A percentile compares a stretch with the other conserved stretches of the same genome.
phyloP scores from a whole-genome alignment of 345 rosid genomes.

The Hibiscus mutabilis region DNA sequence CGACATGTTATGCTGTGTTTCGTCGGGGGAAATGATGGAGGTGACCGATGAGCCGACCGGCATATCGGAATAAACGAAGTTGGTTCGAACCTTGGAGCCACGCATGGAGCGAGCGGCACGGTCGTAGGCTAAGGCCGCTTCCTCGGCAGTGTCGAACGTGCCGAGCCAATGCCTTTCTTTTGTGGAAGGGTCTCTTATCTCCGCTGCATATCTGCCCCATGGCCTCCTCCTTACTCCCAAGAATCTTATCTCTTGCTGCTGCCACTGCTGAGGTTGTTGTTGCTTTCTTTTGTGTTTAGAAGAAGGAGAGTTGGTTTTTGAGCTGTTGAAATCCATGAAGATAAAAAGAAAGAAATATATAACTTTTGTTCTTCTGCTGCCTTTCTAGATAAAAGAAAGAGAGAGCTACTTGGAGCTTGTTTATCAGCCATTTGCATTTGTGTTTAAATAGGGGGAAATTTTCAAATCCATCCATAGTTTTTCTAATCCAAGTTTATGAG shows the following conservation, averaged over 20 bases:
- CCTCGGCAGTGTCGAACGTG: slow-evolving; percentile 83
- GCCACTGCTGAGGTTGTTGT: slow-evolving; percentile 9
- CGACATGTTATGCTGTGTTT: slow-evolving; percentile 44
- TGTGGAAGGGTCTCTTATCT: slow-evolving; percentile 87
- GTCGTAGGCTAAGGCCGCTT: slow-evolving; percentile 90
- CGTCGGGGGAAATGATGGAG: slow-evolving; percentile 79
- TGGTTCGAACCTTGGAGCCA: slow-evolving; percentile 78
- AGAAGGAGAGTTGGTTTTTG: slow-evolving; percentile 33
- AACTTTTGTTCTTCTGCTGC: background rate
- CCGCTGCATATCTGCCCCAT: slow-evolving; percentile 95
- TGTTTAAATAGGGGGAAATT: slow-evolving; percentile 25
- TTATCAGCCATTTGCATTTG: slow-evolving; percentile 15
- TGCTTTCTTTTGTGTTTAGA: slow-evolving; percentile 53
- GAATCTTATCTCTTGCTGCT: slow-evolving; percentile 38
- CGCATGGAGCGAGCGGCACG: slow-evolving; percentile 87
- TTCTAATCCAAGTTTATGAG: background rate
- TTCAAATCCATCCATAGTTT: too few species aligned
- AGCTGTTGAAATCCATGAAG: slow-evolving; percentile 32
- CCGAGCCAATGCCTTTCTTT: slow-evolving; percentile 95
- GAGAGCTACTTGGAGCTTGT: slow-evolving; percentile 4
- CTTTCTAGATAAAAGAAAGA: background rate
- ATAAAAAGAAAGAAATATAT: background rate
- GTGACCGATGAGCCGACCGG: slow-evolving; percentile 81
- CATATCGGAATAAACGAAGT: slow-evolving; percentile 88
- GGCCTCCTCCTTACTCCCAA: slow-evolving; percentile 90